phyloP scores from a whole-genome alignment of 371 early-diverging fungal genomes.

The Mortierella sp. region DNA sequence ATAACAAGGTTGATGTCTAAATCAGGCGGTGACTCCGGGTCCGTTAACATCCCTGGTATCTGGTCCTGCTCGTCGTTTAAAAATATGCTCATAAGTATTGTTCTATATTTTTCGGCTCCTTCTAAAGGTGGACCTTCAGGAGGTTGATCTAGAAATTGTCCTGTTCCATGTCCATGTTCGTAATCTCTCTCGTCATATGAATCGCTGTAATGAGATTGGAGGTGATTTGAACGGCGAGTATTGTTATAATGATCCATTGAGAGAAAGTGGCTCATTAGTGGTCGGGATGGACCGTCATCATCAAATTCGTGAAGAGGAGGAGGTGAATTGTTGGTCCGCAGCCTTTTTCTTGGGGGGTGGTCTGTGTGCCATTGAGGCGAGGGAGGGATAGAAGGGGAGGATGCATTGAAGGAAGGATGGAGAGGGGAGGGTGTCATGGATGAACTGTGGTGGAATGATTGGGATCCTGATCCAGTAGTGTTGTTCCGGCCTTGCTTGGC shows the following conservation, averaged over 20 bases:
- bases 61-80: slow-evolving; percentile 70
- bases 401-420: slow-evolving; percentile 42
- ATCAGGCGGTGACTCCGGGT: slow-evolving; percentile 57
- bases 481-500: slow-evolving; percentile 28
- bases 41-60: slow-evolving; percentile 69
- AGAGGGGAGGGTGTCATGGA: slow-evolving; percentile 54
- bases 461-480: slow-evolving; percentile 23
- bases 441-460: slow-evolving; percentile 22
- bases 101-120: slow-evolving; percentile 68
- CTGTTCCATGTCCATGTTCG: slow-evolving; percentile 11
- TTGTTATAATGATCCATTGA: slow-evolving; percentile 17
- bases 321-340: slow-evolving; percentile 32
- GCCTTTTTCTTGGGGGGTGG: slow-evolving; percentile 36
- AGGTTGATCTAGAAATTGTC: slow-evolving; percentile 6
- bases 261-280: slow-evolving; percentile 7
- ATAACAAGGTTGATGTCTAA: slow-evolving; percentile 80
- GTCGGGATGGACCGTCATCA: slow-evolving; percentile 27
- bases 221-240: slow-evolving; percentile 4
- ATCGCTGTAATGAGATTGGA: slow-evolving; percentile 10
- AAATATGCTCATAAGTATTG: slow-evolving; percentile 81
- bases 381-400: slow-evolving; percentile 46
- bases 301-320: slow-evolving; percentile 47
- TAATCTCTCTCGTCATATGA: slow-evolving; percentile 18
- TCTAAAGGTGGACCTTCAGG: slow-evolving; percentile 33
- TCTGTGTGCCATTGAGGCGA: slow-evolving; percentile 48